Base-by-base conservation (phyloP, 345 rosid genomes). In the Brassica napus region DNA sequence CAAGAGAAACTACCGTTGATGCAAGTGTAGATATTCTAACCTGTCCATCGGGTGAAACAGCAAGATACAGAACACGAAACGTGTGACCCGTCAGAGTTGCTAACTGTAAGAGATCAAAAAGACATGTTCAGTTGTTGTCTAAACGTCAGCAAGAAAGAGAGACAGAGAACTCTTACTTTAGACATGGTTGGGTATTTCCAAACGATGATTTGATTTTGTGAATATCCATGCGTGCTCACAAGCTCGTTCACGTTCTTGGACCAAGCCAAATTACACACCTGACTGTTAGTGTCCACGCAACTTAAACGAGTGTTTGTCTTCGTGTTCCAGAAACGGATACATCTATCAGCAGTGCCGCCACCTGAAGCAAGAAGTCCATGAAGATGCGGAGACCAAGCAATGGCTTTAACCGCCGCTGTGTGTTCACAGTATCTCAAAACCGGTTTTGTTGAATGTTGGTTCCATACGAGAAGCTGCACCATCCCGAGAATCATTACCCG, bases 171-270 rank as follows among this genome's bases (percentile, higher is more conserved):
- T 24, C 77, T 42, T 84, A 93, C 98, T 95, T 96, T 96, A 65
- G 99, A 90, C 99, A 96, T 93, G 64, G 90, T 84, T 60, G 99
- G 98, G 77, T 93, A 93, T 88, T 94, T 96, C 99, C 99, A 96
- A 24, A 96, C 97, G 26, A 92, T 87, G 47, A 96, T 93, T 84
- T 96, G 98, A 84, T 96, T 96, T 82, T 96, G 98, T 34, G 99
- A 96, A 85, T 90, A 96, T 57, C 99, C 99, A 54, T 96, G 99
- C 7, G 99, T 93, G 86, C 99, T 96, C 77, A 96, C 97, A 47
- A 96, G 94, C 86, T 96, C 98, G 72, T 96, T 96, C 52, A 89
- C 98, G 81, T 96, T 96, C 85, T 93, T 96, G 39, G 99, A 93
- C 99, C 99, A 96, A 58, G 83, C 98, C 72, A 96, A 90, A 83